Base-by-base conservation (phyloP, 1,284 basidiomycete species). In the Pulveroboletus sp. region DNA sequence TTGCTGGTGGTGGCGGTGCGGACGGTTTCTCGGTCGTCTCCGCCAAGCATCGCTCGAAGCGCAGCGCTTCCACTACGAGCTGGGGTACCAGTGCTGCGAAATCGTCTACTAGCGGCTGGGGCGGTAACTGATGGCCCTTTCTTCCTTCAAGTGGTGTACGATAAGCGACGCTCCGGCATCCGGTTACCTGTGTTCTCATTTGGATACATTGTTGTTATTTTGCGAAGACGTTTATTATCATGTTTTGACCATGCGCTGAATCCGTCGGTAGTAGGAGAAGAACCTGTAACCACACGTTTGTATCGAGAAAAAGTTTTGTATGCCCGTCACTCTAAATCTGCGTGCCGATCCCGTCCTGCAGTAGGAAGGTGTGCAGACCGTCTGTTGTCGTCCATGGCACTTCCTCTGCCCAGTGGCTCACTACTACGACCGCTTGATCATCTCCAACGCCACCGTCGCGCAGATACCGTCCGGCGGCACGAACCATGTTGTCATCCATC, bases 381-480 rank as follows among this genome's bases (percentile, higher is more conserved):
- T 88, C 83, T 29, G 73, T 72, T 1, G 60, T 65, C 1, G 70
- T 73, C 89, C 89, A 91, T 3, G 89, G 89, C 21, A 94, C 85
- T 72, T 97, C 94, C 43, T 90, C 88, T 62, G 91, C 89, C 82
- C 91, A 94, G 73, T 96, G 94, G 37, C 86, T 91, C 43, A 97
- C 83, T 4, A 93, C 86, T 2, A 96, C 77, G 16, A 92, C 87
- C 1, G 86, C 89, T 73, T 95, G 91, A 35, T 82, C 75, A 26
- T 71, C 62, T 16, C 77, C 74, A 21, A 82, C 70, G 45, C 81
- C 83, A n/a, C 80, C 76, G 12, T 78, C 73, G 36, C 81, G 74
- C 33, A 98, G 68, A 65, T 92, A 89, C 43, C 62, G 63, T 58
- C 82, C 76, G 45, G 86, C 88, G 44, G 79, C 80, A 15, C 71